These are phyloP conservation scores for Gleditsia sinensis DNA, from an alignment of 306 rosid species.

Conservation along the genomic window DNA sequence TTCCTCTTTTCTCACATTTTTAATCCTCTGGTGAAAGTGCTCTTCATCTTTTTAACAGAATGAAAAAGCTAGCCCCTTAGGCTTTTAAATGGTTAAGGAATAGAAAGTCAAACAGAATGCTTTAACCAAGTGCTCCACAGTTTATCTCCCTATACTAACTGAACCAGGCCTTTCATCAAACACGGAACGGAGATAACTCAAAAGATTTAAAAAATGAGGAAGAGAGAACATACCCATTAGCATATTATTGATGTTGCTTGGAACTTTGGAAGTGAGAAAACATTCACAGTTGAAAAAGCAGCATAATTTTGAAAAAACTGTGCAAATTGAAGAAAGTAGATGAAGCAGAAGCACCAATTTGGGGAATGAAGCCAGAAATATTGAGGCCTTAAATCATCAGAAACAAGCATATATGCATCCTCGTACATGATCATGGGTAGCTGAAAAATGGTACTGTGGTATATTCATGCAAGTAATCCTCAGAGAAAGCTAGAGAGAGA, in stretches of 20 bases:
- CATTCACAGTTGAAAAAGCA: constrained; percentile 36
- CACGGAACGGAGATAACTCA: constrained; percentile 25
- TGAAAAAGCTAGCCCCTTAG: constrained; percentile 17
- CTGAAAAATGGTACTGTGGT: constrained; percentile 25
- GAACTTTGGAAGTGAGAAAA: constrained; percentile 36
- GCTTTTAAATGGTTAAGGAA: constrained; percentile 40
- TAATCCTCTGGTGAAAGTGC: constrained; percentile 49
- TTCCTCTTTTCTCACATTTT: constrained; percentile 35
- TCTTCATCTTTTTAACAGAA: constrained; percentile 48
- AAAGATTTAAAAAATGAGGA: constrained; percentile 21
- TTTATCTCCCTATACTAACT: constrained; percentile 25
- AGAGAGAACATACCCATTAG: constrained; percentile 44
- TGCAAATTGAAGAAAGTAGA: constrained; percentile 38
- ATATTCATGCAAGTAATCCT: constrained; percentile 55
- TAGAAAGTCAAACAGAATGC: constrained; percentile 42
- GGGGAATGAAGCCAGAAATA: constrained; percentile 29
- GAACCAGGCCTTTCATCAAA: constrained; percentile 32
- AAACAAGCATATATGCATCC: constrained; percentile 30
- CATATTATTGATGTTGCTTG: constrained; percentile 35
- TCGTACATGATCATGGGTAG: constrained; percentile 36
- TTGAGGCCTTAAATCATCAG: constrained; percentile 36
- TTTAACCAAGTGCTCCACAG: constrained; percentile 35
- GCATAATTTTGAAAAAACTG: constrained; percentile 23
- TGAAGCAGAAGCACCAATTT: constrained; percentile 43
- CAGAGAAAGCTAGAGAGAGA: constrained; percentile 33